A percentile compares a stretch with the other conserved stretches of the same genome.
These are phyloP conservation scores for Canavalia gladiata DNA, from an alignment of 306 rosid species.

Conservation along the genomic window DNA sequence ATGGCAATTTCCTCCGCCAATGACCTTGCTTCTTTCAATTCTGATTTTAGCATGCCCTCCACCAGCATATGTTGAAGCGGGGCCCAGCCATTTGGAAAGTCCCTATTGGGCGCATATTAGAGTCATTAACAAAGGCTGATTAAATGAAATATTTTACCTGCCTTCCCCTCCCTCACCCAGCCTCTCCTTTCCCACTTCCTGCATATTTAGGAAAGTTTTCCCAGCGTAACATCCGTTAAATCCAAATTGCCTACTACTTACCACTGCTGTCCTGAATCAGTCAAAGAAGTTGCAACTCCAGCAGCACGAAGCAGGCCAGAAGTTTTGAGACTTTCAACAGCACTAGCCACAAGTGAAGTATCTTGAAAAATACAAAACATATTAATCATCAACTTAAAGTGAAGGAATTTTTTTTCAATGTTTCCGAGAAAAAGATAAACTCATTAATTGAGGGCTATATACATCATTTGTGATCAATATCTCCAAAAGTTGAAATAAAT, in stretches of 20 bases:
- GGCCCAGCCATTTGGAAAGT: slow-evolving; percentile 98
- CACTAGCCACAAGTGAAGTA: slow-evolving; percentile 58
- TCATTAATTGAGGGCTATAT: neutral
- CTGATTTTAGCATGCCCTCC: slow-evolving; percentile 83
- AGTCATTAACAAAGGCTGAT: slow-evolving; percentile 7
- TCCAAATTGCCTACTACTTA: slow-evolving; percentile 46
- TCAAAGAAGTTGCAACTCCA: slow-evolving; percentile 84
- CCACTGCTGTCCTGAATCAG: slow-evolving; percentile 83
- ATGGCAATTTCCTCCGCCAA: slow-evolving; percentile 79
- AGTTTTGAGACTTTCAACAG: slow-evolving; percentile 65
- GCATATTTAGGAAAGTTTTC: neutral
- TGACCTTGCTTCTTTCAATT: slow-evolving; percentile 71
- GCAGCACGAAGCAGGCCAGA: slow-evolving; percentile 68
- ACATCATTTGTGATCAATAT: neutral
- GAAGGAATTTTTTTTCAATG: neutral
- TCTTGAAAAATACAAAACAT: slow-evolving; percentile 56
- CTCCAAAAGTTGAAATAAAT: neutral
- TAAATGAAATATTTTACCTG: slow-evolving; percentile 28
- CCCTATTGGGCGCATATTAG: slow-evolving; percentile 61
- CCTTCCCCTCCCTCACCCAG: neutral
- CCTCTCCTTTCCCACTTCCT: neutral
- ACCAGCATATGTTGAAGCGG: slow-evolving; percentile 95
- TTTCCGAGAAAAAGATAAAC: slow-evolving; percentile 26
- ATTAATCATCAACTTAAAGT: slow-evolving; percentile 29
- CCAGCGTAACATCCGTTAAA: neutral